Evolutionary conservation across 345 rosid species (phyloP).

Genomic region (Rhodamnia rubescens): DNA sequence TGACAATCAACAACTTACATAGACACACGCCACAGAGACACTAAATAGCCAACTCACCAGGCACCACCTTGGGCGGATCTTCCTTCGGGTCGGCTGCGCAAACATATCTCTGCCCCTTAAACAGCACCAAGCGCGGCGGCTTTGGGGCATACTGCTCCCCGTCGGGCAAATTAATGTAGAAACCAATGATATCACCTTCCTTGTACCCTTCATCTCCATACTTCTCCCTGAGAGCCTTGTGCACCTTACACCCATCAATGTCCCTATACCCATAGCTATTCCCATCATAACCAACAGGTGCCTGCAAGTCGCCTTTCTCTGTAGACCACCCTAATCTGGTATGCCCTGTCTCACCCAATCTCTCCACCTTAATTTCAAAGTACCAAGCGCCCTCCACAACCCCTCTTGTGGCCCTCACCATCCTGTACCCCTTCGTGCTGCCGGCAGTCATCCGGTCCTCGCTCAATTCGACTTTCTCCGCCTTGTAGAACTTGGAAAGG

Average conservation of each 20-base stretch:
- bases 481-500: slow-evolving; percentile 82
- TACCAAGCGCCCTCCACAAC: slow-evolving; percentile 98
- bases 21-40: neutral
- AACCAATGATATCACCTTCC: slow-evolving; percentile 92
- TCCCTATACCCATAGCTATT: slow-evolving; percentile 92
- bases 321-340: slow-evolving; percentile 93
- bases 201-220: slow-evolving; percentile 87
- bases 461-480: slow-evolving; percentile 86
- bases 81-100: slow-evolving; percentile 68
- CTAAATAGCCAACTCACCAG: slow-evolving; percentile 29
- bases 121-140: slow-evolving; percentile 69
- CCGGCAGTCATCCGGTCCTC: slow-evolving; percentile 87
- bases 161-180: slow-evolving; percentile 79
- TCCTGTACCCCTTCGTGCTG: slow-evolving; percentile 84
- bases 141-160: slow-evolving; percentile 64
- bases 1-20: neutral
- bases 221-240: slow-evolving; percentile 82
- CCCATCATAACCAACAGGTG: slow-evolving; percentile 93
- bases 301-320: slow-evolving; percentile 95
- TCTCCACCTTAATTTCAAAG: slow-evolving; percentile 70
- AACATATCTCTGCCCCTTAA: slow-evolving; percentile 83
- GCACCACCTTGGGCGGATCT: slow-evolving; percentile 71
- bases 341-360: slow-evolving; percentile 86
- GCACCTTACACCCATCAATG: slow-evolving; percentile 95
- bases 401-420: slow-evolving; percentile 96